Percentiles rank a stretch among this genome's conserved stretches.
phyloP scores from a whole-genome alignment of 106 monocot species.

The Acanthochlamys bracteata region DNA sequence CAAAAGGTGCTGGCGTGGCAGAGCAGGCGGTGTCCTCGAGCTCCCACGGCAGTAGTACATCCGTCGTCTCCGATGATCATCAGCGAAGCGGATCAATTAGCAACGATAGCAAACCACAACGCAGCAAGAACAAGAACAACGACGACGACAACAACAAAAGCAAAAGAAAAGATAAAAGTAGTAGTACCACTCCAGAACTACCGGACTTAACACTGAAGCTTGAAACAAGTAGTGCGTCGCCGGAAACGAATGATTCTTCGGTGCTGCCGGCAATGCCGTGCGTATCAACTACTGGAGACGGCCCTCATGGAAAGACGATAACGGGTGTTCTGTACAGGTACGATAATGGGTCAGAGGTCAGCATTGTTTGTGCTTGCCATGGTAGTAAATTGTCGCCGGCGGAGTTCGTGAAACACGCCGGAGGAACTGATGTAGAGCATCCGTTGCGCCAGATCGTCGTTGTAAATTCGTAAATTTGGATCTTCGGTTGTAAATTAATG shows the following conservation, averaged over 20 bases:
- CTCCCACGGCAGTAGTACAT: background rate
- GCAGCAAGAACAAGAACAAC: background rate
- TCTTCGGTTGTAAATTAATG: no score
- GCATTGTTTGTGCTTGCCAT: constrained; percentile 43
- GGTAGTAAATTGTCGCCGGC: constrained; percentile 36
- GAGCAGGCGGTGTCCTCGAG: background rate
- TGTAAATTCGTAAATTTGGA: constrained; percentile 16
- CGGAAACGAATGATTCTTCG: background rate
- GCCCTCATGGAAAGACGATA: constrained; percentile 24
- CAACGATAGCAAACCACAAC: background rate
- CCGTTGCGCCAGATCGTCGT: constrained; percentile 41
- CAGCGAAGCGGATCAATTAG: background rate
- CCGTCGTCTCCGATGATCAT: background rate
- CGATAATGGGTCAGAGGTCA: constrained; percentile 12
- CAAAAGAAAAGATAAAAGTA: background rate
- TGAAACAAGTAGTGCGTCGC: background rate
- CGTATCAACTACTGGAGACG: constrained; percentile 30
- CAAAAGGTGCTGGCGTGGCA: background rate
- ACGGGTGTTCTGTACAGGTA: constrained; percentile 29
- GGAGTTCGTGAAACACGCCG: constrained; percentile 52
- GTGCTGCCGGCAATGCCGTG: constrained; percentile 11
- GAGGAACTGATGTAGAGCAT: constrained; percentile 22
- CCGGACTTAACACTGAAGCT: background rate
- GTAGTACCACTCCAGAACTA: background rate
- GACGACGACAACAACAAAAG: background rate